These are phyloP conservation scores for Pleurotus platypus DNA, from an alignment of 768 basidiomycete genomes.

Conservation along the genomic window DNA sequence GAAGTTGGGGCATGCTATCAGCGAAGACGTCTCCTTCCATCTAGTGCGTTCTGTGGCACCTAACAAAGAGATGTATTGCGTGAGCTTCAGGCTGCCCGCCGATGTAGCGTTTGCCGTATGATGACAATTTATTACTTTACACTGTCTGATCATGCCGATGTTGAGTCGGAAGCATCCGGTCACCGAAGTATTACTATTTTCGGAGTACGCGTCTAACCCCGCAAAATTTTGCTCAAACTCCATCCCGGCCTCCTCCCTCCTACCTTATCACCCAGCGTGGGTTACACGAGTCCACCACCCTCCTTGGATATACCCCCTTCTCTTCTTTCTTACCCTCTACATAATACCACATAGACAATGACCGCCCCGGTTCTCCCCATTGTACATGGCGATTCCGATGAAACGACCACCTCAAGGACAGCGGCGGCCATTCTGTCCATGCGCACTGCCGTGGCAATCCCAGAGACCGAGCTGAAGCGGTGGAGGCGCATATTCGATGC, in stretches of 20 bases:
- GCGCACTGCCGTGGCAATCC: constrained; percentile 63
- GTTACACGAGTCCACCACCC: constrained; percentile 8
- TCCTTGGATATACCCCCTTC: constrained; percentile 21
- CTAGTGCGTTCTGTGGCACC: constrained; percentile 92
- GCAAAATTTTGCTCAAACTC: constrained; percentile 9
- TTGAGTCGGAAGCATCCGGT: constrained; percentile 2
- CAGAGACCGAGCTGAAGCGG: constrained; percentile 80
- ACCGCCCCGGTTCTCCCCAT: constrained; percentile 43
- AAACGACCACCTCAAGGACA: constrained; percentile 35
- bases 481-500: constrained; percentile 88
- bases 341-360: constrained; percentile 28
- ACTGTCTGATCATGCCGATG: constrained; percentile 3
- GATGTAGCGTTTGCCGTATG: constrained; percentile 29
- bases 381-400: constrained; percentile 52
- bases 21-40: constrained; percentile 51
- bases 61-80: constrained; percentile 96
- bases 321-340: constrained; percentile 17
- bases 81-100: constrained; percentile 70
- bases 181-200: constrained; percentile 9
- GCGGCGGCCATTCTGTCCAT: constrained; percentile 61
- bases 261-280: constrained; percentile 9
- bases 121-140: not conserved
- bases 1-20: constrained; percentile 52
- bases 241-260: not conserved
- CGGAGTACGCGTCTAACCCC: constrained; percentile 8